phyloP scores from a whole-genome alignment of 2,329 filamentous ascomycete genomes.

The Dothiorella sarmentorum region DNA sequence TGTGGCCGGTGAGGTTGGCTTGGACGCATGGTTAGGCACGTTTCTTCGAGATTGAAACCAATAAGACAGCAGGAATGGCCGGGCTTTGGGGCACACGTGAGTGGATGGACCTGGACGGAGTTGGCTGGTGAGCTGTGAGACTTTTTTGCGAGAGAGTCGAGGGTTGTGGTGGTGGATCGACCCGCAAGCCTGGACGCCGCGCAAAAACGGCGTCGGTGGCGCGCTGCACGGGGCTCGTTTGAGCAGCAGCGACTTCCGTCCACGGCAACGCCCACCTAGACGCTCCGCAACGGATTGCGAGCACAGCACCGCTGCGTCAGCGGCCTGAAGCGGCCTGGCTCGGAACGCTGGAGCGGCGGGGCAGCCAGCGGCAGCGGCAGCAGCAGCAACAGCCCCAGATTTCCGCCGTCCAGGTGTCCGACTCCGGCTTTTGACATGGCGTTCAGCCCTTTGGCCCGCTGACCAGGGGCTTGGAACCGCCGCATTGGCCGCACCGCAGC shows the following conservation, averaged over 20 bases:
- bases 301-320: slow-evolving; percentile 5
- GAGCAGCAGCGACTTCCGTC: slow-evolving; percentile 1
- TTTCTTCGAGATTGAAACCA: slow-evolving; percentile 15
- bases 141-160: neutral
- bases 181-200: neutral
- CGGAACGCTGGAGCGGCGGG: neutral
- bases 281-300: neutral
- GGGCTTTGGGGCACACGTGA: too few species aligned
- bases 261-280: slow-evolving; percentile 8
- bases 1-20: slow-evolving; percentile 14
- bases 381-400: neutral
- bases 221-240: slow-evolving; percentile 2
- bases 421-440: neutral
- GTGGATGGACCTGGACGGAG: too few species aligned
- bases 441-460: slow-evolving; percentile 9
- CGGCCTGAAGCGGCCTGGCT: slow-evolving; percentile 9
- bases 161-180: neutral
- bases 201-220: slow-evolving; percentile 12
- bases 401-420: too few species aligned
- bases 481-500: slow-evolving; percentile 8
- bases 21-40: slow-evolving; percentile 14
- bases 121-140: neutral
- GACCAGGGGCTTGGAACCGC: slow-evolving; percentile 14
- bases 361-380: neutral
- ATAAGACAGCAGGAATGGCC: slow-evolving; percentile 10